Evolutionary conservation across 1,284 basidiomycete genomes (phyloP), one percentile per base, ranked within the genome.

Genomic region (Trichosporon ovoides): DNA sequence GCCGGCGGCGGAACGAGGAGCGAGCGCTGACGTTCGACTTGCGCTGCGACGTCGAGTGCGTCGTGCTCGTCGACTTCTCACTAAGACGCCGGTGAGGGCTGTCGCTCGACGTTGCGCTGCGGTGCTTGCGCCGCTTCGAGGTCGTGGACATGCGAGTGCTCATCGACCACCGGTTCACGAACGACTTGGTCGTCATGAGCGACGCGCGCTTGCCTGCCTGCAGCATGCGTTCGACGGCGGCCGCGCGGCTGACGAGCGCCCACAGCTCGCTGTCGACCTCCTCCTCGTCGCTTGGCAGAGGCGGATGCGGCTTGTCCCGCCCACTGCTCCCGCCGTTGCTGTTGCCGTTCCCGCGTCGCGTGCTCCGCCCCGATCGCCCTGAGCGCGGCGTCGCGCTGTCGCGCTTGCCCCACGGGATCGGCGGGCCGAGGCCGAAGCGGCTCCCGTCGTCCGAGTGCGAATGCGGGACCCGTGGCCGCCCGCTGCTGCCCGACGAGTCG

Each of bases 151-250:
- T 18, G 52, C 46, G 53, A 7, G 53, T 59, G 22, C 36, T 43
- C 33, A 52, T 54, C 11, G 52, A 36, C 14, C 53, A 37, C 2
- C 38, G 37, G 22, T 51, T 52, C 35, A 53, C 57, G n/a, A 59
- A 56, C 14, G 55, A 50, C n/a, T 35, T 35, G 40, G 36, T 51
- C 12, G 49, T 35, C 12, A 58, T 46, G 18, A 50, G 52, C 13
- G 58, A 63, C 7, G 53, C 73, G 55, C 73, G 61, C 56, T 71
- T 72, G 2, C 71, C 73, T 10, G 65, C 60, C 12, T 61, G 61
- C 24, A 75, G 57, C 37, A 74, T 65, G 20, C 68, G 58, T 60
- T 75, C 73, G 4, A 75, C 61, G 0, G 73, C 62, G 3, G 65
- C 69, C 19, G 73, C 72, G 18, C 73, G 56, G 2, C 69, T 67